A percentile compares a stretch with the other conserved stretches of the same genome.
Conservation (phyloP, 352 stramenopile species). For the Phytophthora fragariaefolia region DNA sequence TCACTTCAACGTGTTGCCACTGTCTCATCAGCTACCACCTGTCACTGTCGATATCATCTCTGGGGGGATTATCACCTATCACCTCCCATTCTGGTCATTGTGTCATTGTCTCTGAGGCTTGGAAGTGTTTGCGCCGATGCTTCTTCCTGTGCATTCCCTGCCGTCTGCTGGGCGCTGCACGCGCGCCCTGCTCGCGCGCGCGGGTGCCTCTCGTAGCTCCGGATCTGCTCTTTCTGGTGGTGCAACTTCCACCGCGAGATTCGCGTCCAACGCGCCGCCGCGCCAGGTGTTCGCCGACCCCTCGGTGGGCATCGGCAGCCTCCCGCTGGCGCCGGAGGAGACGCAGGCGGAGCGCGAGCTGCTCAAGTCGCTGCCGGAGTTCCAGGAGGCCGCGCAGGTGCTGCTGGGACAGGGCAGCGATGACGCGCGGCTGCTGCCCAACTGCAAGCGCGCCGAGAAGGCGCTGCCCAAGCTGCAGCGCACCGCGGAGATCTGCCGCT, state of each 20-base stretch:
- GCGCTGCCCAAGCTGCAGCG: constrained; percentile 64
- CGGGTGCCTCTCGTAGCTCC: constrained; percentile 8
- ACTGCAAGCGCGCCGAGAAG: constrained; percentile 55
- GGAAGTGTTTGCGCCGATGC: constrained; percentile 18
- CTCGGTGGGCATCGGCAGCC: constrained; percentile 70
- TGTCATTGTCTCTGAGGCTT: constrained; percentile 13
- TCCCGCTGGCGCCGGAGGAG: constrained; percentile 70
- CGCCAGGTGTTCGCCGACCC: constrained; percentile 58
- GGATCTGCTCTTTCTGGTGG: constrained; percentile 16
- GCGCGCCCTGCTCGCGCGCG: constrained; percentile 7
- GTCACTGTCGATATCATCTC: constrained; percentile 13
- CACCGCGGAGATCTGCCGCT: constrained; percentile 79
- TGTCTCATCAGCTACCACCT: constrained; percentile 30
- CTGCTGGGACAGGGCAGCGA: constrained; percentile 53
- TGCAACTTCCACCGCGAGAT: constrained; percentile 20
- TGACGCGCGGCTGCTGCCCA: constrained; percentile 44
- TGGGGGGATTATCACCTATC: constrained; percentile 12
- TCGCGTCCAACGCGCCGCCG: constrained; percentile 38
- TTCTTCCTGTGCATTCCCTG: constrained; percentile 25
- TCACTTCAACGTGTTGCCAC: constrained; percentile 24
- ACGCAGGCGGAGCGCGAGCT: constrained; percentile 71
- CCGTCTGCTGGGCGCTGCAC: constrained; percentile 17
- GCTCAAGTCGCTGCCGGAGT: constrained; percentile 68
- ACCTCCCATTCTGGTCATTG: constrained; percentile 4
- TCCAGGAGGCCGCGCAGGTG: constrained; percentile 66